Conservation (phyloP, 192 early-diverging fungal genomes). For the Allomyces arbusculus region DNA sequence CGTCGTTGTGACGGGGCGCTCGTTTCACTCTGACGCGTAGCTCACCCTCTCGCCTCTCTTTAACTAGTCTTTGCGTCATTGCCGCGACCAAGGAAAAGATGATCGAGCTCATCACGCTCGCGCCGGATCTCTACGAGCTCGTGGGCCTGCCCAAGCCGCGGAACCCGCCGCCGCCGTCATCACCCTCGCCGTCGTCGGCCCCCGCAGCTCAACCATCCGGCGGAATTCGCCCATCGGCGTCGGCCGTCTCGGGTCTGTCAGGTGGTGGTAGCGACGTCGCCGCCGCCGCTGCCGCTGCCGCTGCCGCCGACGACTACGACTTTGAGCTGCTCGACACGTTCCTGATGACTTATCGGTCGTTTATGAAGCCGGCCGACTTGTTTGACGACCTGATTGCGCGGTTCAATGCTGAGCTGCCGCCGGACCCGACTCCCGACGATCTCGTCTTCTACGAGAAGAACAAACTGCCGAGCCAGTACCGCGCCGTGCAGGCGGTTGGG, state of each 20-base stretch:
- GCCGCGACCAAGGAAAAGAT: conserved; percentile 26
- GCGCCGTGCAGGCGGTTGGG: conserved; percentile 20
- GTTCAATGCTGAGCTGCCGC: conserved; percentile 22
- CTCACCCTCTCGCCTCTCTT: too few relatives aligned
- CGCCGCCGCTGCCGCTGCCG: neutral
- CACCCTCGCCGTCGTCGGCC: too few relatives aligned
- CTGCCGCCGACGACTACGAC: conserved; percentile 9
- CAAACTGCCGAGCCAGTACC: conserved; percentile 24
- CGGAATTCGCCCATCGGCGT: too few relatives aligned
- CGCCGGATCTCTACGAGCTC: conserved; percentile 12
- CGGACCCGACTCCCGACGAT: conserved; percentile 20
- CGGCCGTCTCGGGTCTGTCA: too few relatives aligned
- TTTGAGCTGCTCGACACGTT: conserved; percentile 24
- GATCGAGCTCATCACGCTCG: conserved; percentile 22
- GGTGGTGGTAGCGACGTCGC: neutral
- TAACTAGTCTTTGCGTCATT: conserved; percentile 21
- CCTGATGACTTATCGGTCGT: conserved; percentile 27
- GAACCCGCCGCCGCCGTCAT: neutral
- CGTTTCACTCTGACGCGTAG: neutral
- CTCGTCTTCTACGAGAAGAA: conserved; percentile 20
- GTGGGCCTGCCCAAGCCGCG: conserved; percentile 5
- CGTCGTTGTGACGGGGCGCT: too few relatives aligned
- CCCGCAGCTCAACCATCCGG: too few relatives aligned
- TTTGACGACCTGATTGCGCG: conserved; percentile 22
- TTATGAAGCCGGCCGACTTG: conserved; percentile 27